Base-by-base conservation (phyloP, 306 rosid species). In the Spatholobus suberectus region DNA sequence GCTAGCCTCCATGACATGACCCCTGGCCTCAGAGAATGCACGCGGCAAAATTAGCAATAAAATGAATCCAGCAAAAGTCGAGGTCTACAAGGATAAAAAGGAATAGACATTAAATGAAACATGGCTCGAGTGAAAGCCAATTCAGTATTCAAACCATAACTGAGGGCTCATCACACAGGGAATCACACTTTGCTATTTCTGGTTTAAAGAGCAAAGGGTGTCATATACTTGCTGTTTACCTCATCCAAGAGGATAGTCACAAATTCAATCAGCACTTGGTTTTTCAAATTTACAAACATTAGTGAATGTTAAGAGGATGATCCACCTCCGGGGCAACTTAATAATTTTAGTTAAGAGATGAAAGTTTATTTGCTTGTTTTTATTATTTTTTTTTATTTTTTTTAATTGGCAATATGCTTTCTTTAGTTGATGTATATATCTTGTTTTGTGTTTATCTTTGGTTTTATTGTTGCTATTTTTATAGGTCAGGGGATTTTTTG, bases 1-100 rank as follows among this genome's bases (percentile, higher is more conserved):
- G 11, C 71, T 59, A 47, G 58, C 41, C 80, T 58, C 80, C 80
- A 76, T 76, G 81, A 61, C 44, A 9, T 61, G 81, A 76, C 81
- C 54, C 27, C 55, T 41, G 58, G 12, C 58, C 46, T 40, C 29
- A 44, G 6, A 69, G 11, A 65, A 35, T 12, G 32, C 3, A n/a
- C n/a, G n/a, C n/a, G n/a, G n/a, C n/a, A n/a, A n/a, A n/a, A n/a
- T n/a, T n/a, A n/a, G n/a, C n/a, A n/a, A n/a, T n/a, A n/a, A n/a
- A n/a, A n/a, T n/a, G n/a, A n/a, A n/a, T n/a, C n/a, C n/a, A n/a
- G n/a, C n/a, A n/a, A n/a, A n/a, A n/a, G n/a, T n/a, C n/a, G n/a
- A n/a, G n/a, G n/a, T n/a, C n/a, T n/a, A n/a, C n/a, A n/a, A n/a
- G n/a, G n/a, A n/a, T n/a, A n/a, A n/a, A n/a, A n/a, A n/a, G n/a